Conservation (phyloP, 345 rosid species). For the Eucalyptus sp. region DNA sequence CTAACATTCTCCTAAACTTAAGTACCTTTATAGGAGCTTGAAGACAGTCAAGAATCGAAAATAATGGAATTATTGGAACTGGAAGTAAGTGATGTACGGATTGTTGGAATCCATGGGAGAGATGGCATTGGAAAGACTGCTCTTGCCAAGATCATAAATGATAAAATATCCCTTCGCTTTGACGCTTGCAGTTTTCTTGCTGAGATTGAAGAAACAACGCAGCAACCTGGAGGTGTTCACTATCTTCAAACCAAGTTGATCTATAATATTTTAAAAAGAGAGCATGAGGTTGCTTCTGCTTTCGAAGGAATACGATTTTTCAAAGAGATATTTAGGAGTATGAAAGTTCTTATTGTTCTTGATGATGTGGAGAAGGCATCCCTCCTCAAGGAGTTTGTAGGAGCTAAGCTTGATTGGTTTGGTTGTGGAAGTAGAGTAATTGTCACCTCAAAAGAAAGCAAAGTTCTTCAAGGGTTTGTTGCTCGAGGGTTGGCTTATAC, state of each 20-base stretch:
- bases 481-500: background rate
- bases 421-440: background rate
- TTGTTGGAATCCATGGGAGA: background rate
- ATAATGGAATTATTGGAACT: background rate
- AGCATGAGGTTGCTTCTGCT: background rate
- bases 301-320: background rate
- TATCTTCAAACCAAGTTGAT: background rate
- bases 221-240: background rate
- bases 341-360: background rate
- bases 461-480: background rate
- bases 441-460: background rate
- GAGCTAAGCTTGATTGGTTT: background rate
- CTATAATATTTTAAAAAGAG: background rate
- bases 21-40: background rate
- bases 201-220: background rate
- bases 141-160: background rate
- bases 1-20: no score
- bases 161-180: background rate
- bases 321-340: background rate
- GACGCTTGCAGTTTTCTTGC: background rate
- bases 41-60: no score
- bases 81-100: background rate
- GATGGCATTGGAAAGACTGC: background rate
- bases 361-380: background rate
- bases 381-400: background rate